Base-by-base conservation (phyloP, 306 rosid species). In the Acacia acuminata region DNA sequence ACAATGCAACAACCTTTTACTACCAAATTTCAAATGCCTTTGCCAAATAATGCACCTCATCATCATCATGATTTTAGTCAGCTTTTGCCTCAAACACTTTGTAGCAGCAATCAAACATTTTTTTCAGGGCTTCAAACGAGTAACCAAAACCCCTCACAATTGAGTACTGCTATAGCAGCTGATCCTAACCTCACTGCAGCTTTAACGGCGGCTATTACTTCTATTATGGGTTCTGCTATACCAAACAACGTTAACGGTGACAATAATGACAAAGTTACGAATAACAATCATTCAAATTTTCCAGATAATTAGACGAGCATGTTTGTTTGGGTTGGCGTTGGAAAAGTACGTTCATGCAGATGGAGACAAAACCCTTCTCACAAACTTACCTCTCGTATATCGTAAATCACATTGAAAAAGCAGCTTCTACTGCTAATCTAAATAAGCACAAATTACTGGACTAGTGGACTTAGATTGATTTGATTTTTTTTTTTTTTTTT, bases 171-270 rank as follows among this genome's bases (percentile, higher is more conserved):
- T 84, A 93, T 95, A n/a, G 87, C 93, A 0, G 81, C 92, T 13
- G 91, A 93, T 43, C 99, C 98, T 0, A 93, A 83, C 73, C 88
- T 90, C 87, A 83, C 95, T 5, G 89, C 97, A 0, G 94, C 93
- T 19, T 60, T 95, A 65, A 94, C 90, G 0, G 89, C 94, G 1
- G 96, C 98, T 36, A 85, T 92, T 65, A 80, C 91, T 42, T 90
- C 97, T 34, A 75, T 90, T 7, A 88, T 93, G 63, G 89, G 91
- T 50, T 87, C 82, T 61, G 81, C 85, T 76, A 88, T 87, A 13
- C 79, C 82, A 20, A 87, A 74, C 75, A 84, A 71, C 75, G 83
- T 77, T 81, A 86, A 51, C 7, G 56, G 36, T 55, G 76, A 27
- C 58, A 82, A 50, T 53, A 84, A 47, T 65, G 84, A 71, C 55